Base-by-base conservation (phyloP, 1,284 basidiomycete species). In the Trichosporon asahii region DNA sequence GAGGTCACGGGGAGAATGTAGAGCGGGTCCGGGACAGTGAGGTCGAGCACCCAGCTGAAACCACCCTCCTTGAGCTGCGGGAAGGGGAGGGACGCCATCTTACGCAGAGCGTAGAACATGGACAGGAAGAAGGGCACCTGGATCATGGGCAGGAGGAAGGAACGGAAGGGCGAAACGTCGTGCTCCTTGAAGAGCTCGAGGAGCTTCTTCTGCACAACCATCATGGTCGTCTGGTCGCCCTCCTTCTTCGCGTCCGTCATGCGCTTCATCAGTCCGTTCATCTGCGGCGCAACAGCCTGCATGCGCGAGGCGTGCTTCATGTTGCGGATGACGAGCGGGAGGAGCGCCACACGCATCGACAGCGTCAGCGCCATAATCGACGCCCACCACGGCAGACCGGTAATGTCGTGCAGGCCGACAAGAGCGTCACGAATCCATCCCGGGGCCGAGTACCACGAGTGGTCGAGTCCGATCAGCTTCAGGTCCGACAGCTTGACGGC, bases 371-470 rank as follows among this genome's bases (percentile, higher is more conserved):
- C 84, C 37, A 93, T 85, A 82, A 98, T 94, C 35, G 90, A 90
- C 81, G 88, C 90, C 86, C 93, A 93, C 93, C 93, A 95, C 2
- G 93, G 91, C 69, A 95, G 79, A 35, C 90, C 91, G 0, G 90
- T 90, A 55, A 86, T 84, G 68, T 91, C 89, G 74, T 94, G 89
- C 64, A 94, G 82, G 53, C 89, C 78, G 77, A 96, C 93, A 70
- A 95, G 86, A 9, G 85, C 77, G 76, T 86, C 86, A 46, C 85
- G 84, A 85, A 88, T 88, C 88, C 92, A 76, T 8, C 91, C 90
- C 0, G 88, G 86, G 6, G 90, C 87, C 70, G 85, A 85, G 68
- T 80, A 70, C 44, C 75, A 68, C 82, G 86, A 89, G 67, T 87
- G 85, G 21, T 87, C 86, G 4, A 95, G 85, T 2, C 92, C 94